Evolutionary conservation across 2,329 filamentous ascomycete species (phyloP), one percentile per base, ranked within the genome.

Genomic region (Claviceps africana): DNA sequence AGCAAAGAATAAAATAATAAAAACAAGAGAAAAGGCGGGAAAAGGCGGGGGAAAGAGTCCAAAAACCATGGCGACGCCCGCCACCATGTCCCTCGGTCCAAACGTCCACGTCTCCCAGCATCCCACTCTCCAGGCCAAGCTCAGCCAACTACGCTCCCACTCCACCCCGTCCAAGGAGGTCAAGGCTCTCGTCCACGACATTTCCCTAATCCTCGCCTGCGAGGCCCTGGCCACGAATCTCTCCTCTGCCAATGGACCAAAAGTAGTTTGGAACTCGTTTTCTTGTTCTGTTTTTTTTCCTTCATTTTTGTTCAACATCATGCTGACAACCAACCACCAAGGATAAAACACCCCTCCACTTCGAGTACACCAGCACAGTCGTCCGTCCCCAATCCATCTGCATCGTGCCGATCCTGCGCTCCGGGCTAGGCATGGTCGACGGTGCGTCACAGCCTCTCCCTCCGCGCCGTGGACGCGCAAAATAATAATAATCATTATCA

Each of bases 341-440:
- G 86, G 87, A 83, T 64, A 71, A 78, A 63, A 93, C 88, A 0
- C 86, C 88, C 1, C 76, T 97, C 33, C 86, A 85, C 57, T 88
- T 83, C 66, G 70, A 81, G 56, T 95, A 90, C 70, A 76, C 79
- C 15, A 82, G 80, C 1, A 77, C 79, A 39, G 74, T 73, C 40
- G 75, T 88, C 57, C 67, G 76, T 6, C 84, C 87, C 1, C 69
- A 75, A 48, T 78, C 77, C 54, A 79, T 96, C 59, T 90, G 84
- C 50, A 77, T 97, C 51, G 84, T 97, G 2, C 91, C 91, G 39
- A 95, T 97, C 67, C 79, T 97, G n/a, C 80, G 91, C 55, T 95
- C 88, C 3, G 91, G 91, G 28, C 75, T 96, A 42, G 87, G 82
- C 65, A 96, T 97, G 90, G 79, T 95, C 44, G 87, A 95, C 64